Evolutionary conservation across 495 filamentous ascomycete genomes (phyloP), one percentile per base, ranked within the genome.

Genomic region (Lentithecium fluviatile): DNA sequence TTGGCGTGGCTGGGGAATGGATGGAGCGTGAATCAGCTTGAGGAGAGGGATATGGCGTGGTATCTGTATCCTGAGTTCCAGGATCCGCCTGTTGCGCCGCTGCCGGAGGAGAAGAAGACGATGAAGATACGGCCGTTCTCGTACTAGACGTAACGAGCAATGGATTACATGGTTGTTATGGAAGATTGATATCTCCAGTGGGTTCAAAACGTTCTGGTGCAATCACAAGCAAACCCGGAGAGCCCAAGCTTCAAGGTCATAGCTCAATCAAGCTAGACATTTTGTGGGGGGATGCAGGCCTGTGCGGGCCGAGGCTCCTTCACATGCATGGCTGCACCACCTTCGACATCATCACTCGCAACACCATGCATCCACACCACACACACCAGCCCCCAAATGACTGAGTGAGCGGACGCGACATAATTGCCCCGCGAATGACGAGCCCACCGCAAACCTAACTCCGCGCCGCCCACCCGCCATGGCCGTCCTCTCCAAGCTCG

Each of bases 401-500:
- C 32, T 47, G 51, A 54, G 5, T 7, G 40, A 24, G 15, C 13
- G 5, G 3, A 6, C 3, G 40, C n/a, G 7, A n/a, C 40, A n/a
- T n/a, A n/a, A n/a, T n/a, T n/a, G n/a, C n/a, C n/a, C n/a, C n/a
- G n/a, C n/a, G n/a, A n/a, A n/a, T n/a, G n/a, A n/a, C n/a, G n/a
- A n/a, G n/a, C n/a, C n/a, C n/a, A n/a, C n/a, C n/a, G n/a, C n/a
- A n/a, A n/a, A n/a, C 5, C 17, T 20, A 7, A 17, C 1, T 23
- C 21, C 13, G 20, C 52, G 13, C 61, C 45, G 36, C 47, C 29
- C 43, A 24, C 25, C 55, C 46, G 45, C 60, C 40, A 95, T 95
- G 88, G 88, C 88, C 66, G 84, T 79, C 62, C 87, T 87, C 71
- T 96, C 92, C 21, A 96, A 93, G 76, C 78, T 95, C 32, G 76